Evolutionary conservation across 306 rosid genomes (phyloP).

Genomic region (Quercus bicolor): DNA sequence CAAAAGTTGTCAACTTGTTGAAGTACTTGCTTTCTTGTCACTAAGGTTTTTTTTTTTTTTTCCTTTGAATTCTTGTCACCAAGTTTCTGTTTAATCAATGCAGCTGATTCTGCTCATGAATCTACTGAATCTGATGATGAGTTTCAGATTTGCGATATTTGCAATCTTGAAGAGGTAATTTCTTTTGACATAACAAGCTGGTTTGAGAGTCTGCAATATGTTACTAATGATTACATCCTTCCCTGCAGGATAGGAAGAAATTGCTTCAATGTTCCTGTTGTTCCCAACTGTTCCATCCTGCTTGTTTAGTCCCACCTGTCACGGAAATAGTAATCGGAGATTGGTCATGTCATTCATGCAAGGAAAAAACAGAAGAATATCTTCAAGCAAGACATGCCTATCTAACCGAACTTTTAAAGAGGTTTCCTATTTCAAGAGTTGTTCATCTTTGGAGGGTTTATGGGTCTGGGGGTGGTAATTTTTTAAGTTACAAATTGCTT

Average conservation of each 20-base stretch:
- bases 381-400: conserved; percentile 70
- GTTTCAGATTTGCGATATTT: conserved; percentile 92
- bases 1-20: conserved; percentile 7
- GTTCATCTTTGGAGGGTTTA: conserved; percentile 19
- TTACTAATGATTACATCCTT: conserved; percentile 8
- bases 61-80: conserved; percentile 9
- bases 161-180: conserved; percentile 78
- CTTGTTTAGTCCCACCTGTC: conserved; percentile 84
- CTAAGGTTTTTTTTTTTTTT: conserved; percentile 18
- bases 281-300: conserved; percentile 75
- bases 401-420: conserved; percentile 65
- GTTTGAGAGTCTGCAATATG: conserved; percentile 22
- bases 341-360: conserved; percentile 93
- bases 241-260: conserved; percentile 75
- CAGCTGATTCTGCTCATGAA: conserved; percentile 88
- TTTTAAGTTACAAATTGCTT: not conserved
- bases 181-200: conserved; percentile 22
- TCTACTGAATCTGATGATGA: conserved; percentile 93
- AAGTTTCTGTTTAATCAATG: conserved; percentile 38
- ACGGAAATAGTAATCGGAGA: conserved; percentile 67
- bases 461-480: conserved; percentile 6
- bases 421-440: conserved; percentile 38
- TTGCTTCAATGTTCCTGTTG: conserved; percentile 91
- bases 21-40: conserved; percentile 15
- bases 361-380: conserved; percentile 87